Evolutionary conservation across 2,329 filamentous ascomycete species (phyloP), one percentile per base, ranked within the genome.

Genomic region (Fusarium xylarioides): DNA sequence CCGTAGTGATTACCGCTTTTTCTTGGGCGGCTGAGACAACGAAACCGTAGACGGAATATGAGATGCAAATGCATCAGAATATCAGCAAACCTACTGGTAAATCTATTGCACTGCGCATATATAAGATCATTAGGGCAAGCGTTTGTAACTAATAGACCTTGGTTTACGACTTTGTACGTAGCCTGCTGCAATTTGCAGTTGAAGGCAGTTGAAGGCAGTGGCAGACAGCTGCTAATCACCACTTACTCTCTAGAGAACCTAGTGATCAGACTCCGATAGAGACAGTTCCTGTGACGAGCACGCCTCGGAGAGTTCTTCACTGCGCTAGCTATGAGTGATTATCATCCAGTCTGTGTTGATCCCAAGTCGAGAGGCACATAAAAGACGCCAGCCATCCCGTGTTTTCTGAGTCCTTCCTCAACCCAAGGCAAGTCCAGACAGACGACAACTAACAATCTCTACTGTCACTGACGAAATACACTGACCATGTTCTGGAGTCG

Each of bases 111-210:
- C 18, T 15, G 26, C 5, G 26, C 26, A 26, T 4, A 26, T 21
- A 12, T 6, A 8, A 8, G 9, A 30, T 16, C 4, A 47, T 3
- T 47, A 11, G 0, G 30, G 4, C 7, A n/a, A 7, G 4, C 0
- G 11, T 1, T 30, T 16, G 6, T 11, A 15, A 47, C 4, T 1
- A 4, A 21, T 4, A 21, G 26, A 28, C 19, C 26, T 4, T 21
- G 23, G 4, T 6, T 30, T 47, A 4, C 7, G 19, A 30, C 14
- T 47, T 30, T 8, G 26, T 21, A 12, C 3, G 11, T 5, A 8
- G 11, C 4, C 14, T n/a, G 9, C 26, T 16, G 7, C 14, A 9
- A 47, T 4, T 15, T 15, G 12, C 1, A 3, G 8, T 28, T 28
- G 0, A 28, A 12, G 3, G 12, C 1, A 3, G 8, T 28, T 28